Base-by-base conservation (phyloP, 2,329 filamentous ascomycete genomes). In the Akanthomyces lecanii region DNA sequence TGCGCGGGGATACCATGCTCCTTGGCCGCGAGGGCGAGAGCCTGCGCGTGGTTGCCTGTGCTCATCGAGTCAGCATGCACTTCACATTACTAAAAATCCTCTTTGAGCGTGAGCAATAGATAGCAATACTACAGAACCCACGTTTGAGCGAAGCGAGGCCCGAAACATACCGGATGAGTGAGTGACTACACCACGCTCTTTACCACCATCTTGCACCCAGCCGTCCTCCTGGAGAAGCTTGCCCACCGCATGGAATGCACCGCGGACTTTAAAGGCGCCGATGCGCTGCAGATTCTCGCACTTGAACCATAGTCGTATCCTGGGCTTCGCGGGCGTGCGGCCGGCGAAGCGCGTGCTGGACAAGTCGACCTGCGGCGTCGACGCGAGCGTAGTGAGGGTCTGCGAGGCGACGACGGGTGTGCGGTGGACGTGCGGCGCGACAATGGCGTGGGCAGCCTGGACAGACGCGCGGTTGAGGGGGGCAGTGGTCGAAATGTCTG, bases 241-340 rank as follows among this genome's bases (percentile, higher is more conserved):
- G 70, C 87, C 82, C 44, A 97, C 73, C 0, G 93, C 92, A 75
- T 97, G 91, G 69, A 97, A 97, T 0, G 93, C 94, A 5, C 94
- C 95, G 7, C 94, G 82, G 18, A 87, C 89, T 78, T 98, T 98
- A 81, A 98, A 98, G 1, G 94, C 94, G 58, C 94, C 95, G 61
- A 96, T 87, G 62, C 87, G 86, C 79, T 98, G 95, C 64, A 91
- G 80, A 75, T 97, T 97, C 80, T 98, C 94, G 75, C 92, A 96
- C 79, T 98, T 98, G 84, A 98, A 96, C 80, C 91, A 95, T 59
- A 98, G 81, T 14, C 86, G 81, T 45, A 97, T 78, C 56, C 78
- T 84, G 0, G 92, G 92, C 4, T 73, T 78, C 1, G 89, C 85
- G 0, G 87, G 82, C n/a, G 72, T 71, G 45, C 81, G 77, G 6